Evolutionary conservation across 2,329 filamentous ascomycete species (phyloP), one percentile per base, ranked within the genome.

Genomic region (Thielaviopsis populi): DNA sequence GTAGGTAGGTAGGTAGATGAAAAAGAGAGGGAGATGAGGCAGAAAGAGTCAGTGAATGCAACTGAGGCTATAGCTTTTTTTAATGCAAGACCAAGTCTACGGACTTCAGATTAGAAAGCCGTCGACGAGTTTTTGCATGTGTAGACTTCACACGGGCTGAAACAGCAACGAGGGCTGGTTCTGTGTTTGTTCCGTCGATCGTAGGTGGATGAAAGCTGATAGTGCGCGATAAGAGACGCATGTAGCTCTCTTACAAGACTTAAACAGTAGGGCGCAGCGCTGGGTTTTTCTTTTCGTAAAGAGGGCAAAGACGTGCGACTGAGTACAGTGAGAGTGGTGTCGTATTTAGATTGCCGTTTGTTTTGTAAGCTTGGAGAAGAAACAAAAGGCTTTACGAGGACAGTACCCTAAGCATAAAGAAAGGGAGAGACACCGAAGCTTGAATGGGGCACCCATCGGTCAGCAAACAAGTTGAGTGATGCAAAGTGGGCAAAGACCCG

Each of bases 141-240:
- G 46, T 50, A 50, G 24, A 56, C 53, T 56, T 56, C 30, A 56
- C 53, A 56, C 53, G 37, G 27, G 30, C 27, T 56, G 53, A 56
- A 56, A 56, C 53, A 56, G 30, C n/a, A 33, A 37, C 10, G 17
- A 56, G 17, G 30, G 30, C 30, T 33, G 13, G 30, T 17, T 56
- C 27, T 37, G 27, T 56, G n/a, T 56, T 37, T 37, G 5, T 56
- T n/a, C 27, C 17, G 30, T 27, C 27, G 27, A 56, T 33, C n/a
- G 53, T 56, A 37, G 30, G 53, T 27, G 27, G 53, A 7, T 15
- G 27, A 37, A 56, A 56, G 27, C 11, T 24, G 24, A 50, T 50
- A 50, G 24, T 24, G 15, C 13, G 11, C 46, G 46, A 50, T 27
- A 27, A 22, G 19, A 50, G 46, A 24, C 15, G 46, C 33, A 37